Conservation (phyloP, 2,329 filamentous ascomycete genomes). For the Hymenoscyphus linearis region DNA sequence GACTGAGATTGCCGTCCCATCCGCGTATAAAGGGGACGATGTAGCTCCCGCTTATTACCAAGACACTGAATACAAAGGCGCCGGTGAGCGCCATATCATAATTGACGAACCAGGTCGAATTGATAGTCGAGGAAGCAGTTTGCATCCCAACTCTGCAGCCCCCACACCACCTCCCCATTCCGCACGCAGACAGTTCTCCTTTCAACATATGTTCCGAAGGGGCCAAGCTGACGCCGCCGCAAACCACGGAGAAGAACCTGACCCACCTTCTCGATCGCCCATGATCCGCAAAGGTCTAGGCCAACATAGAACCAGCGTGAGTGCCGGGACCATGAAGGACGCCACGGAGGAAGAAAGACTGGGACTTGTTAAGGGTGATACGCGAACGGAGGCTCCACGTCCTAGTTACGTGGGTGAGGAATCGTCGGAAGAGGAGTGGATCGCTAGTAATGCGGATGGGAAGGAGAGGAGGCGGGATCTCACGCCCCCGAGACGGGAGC, state of each 20-base stretch:
- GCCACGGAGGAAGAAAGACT: constrained; percentile 78
- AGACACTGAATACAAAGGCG: constrained; percentile 34
- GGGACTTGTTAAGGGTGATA: constrained; percentile 76
- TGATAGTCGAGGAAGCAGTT: constrained; percentile 19
- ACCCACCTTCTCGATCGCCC: constrained; percentile 31
- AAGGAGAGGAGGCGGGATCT: constrained; percentile 13
- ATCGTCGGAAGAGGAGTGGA: constrained; percentile 15
- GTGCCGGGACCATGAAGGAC: constrained; percentile 37
- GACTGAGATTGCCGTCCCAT: constrained; percentile 51
- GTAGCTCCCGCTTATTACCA: constrained; percentile 37
- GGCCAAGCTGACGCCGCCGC: constrained; percentile 7
- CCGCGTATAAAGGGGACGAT: constrained; percentile 37
- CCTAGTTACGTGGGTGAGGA: constrained; percentile 21
- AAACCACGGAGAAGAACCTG: constrained; percentile 13
- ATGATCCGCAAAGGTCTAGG: constrained; percentile 34
- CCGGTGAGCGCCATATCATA: constrained; percentile 41
- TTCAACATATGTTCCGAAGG: constrained; percentile 70
- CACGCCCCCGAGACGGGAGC: constrained; percentile 16
- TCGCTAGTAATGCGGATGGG: constrained; percentile 5
- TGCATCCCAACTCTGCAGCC: constrained; percentile 30
- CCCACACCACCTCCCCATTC: constrained; percentile 56
- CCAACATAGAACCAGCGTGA: constrained; percentile 37
- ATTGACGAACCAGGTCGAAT: constrained; percentile 33
- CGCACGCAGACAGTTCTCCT: constrained; percentile 79
- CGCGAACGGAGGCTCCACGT: constrained; percentile 22